Evolutionary conservation across 177 flowering plant species (phyloP).

Genomic region (Tripterygium wilfordii): DNA sequence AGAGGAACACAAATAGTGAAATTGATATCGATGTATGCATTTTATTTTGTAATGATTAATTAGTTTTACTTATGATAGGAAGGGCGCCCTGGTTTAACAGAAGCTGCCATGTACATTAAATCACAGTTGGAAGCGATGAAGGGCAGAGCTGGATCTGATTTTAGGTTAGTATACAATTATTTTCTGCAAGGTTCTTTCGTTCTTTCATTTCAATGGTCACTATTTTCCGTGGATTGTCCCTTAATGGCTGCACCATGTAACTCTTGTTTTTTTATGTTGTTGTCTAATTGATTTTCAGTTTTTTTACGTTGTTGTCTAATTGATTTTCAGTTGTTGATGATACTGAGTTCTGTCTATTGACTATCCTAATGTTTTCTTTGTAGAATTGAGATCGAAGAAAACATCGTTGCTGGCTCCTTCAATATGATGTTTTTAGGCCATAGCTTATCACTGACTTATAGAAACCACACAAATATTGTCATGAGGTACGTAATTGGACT

Average conservation of each 20-base stretch:
- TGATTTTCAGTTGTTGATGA: not conserved
- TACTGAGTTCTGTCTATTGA: not conserved
- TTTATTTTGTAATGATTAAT: not conserved
- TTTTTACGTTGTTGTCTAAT: not conserved
- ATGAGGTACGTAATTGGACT: constrained; percentile 49
- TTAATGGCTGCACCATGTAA: too few relatives aligned
- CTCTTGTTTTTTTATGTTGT: too few relatives aligned
- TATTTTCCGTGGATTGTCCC: too few relatives aligned
- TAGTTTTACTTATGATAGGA: constrained; percentile 38
- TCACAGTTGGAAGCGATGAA: constrained; percentile 55
- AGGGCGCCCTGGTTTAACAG: constrained; percentile 72
- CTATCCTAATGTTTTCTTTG: constrained; percentile 9
- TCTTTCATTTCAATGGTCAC: not conserved
- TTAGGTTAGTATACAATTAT: constrained; percentile 36
- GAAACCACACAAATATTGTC: constrained; percentile 70
- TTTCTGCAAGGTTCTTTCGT: too few relatives aligned
- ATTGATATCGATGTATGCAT: too few relatives aligned
- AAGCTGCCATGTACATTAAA: constrained; percentile 76
- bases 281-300: not conserved
- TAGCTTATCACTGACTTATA: constrained; percentile 75
- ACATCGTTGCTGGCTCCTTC: constrained; percentile 70
- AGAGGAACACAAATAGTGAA: too few relatives aligned
- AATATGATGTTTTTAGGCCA: constrained; percentile 84
- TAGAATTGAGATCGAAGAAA: constrained; percentile 90
- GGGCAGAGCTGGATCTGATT: constrained; percentile 56